Base-by-base conservation (phyloP, 371 early-diverging fungal species). In the Mucor plumbeus region DNA sequence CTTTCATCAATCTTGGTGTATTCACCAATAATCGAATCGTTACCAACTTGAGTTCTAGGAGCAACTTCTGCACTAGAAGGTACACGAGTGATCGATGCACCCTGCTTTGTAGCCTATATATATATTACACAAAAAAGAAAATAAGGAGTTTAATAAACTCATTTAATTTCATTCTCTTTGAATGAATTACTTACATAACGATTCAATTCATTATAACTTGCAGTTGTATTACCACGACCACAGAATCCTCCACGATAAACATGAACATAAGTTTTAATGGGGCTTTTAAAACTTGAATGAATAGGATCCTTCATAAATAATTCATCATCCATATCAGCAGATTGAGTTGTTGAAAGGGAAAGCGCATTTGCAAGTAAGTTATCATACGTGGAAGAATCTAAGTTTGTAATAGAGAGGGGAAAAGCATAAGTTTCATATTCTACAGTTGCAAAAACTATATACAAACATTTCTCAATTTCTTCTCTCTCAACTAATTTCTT, bases 11-110 rank as follows among this genome's bases (percentile, higher is more conserved):
- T 89, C 77, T 90, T 92, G 53, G 95, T 90, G 53, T 88, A 86
- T 44, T 93, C 92, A 39, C 98, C 98, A 48, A 98, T 86, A 63
- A 96, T 74, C 0, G 97, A 96, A 71, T 98, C 99, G 14, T 88
- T 83, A 40, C 97, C 96, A 39, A 97, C 93, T 74, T 93, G 91
- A 31, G 91, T 88, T 73, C 85, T 85, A 62, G 79, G 80, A 34
- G 82, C 79, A 26, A 92, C 85, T 65, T 88, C 88, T 62, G 92
- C 85, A 50, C 85, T 82, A 57, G 88, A 73, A 48, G 88, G 82
- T 59, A 90, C 73, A 61, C 91, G 87, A 33, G 77, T 81, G 56
- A 87, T 75, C 35, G 83, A 61, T 66, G 71, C 70, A 48, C 85
- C 86, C 85, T 75, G 83, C 71, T 86, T 90, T 65, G 80, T 85